Percentiles rank a stretch among this genome's conserved stretches.
phyloP scores from a whole-genome alignment of 2,329 filamentous ascomycete genomes.

The Aspergillus texensis region DNA sequence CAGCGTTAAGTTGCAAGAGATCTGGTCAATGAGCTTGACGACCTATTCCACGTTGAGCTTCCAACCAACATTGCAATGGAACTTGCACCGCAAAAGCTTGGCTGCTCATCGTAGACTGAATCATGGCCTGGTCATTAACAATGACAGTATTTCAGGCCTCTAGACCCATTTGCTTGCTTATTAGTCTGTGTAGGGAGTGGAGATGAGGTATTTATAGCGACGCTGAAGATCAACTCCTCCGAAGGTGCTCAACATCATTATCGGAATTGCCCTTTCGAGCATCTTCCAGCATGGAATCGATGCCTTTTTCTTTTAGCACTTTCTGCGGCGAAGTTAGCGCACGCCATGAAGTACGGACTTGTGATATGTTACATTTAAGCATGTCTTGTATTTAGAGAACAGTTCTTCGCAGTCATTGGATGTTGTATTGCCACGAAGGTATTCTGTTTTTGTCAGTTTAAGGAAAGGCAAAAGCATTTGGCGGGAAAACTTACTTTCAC shows the following conservation, averaged over 20 bases:
- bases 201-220: neutral
- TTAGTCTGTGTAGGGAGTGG: slow-evolving; percentile 4
- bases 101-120: no score
- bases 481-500: slow-evolving; percentile 70
- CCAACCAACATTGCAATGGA: neutral
- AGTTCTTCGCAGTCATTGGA: slow-evolving; percentile 83
- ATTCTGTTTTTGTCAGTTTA: slow-evolving; percentile 62
- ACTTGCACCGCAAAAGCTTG: neutral
- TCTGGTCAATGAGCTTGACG: no score
- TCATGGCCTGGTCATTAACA: neutral
- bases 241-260: slow-evolving; percentile 73
- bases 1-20: neutral
- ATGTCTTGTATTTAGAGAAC: slow-evolving; percentile 87
- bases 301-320: slow-evolving; percentile 83
- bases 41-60: no score
- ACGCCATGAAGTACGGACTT: neutral
- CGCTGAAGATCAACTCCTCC: slow-evolving; percentile 22
- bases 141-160: no score
- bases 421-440: slow-evolving; percentile 79
- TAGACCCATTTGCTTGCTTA: neutral
- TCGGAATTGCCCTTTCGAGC: slow-evolving; percentile 87
- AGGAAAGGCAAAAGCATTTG: neutral
- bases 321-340: slow-evolving; percentile 57
- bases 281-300: slow-evolving; percentile 90
- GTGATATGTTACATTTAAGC: slow-evolving; percentile 67